phyloP scores from a whole-genome alignment of 2,329 filamentous ascomycete genomes.

The Elsinoe necatrix region DNA sequence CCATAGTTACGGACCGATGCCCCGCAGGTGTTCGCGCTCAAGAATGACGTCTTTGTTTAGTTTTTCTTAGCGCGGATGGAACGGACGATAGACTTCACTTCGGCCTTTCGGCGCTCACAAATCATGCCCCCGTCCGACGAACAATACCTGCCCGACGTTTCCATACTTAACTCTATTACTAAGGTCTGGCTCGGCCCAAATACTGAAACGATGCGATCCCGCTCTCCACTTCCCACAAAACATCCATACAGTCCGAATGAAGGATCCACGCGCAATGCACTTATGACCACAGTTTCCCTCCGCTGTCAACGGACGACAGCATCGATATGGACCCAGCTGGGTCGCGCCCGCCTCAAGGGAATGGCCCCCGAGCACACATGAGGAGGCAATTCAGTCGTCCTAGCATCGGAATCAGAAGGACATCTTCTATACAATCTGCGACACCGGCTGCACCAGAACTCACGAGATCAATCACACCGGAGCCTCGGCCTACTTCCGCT shows the following conservation, averaged over 20 bases:
- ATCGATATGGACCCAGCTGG: not conserved
- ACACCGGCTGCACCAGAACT: not conserved
- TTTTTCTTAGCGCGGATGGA: not conserved
- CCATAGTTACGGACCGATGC: no score
- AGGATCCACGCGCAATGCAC: not conserved
- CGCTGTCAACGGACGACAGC: not conserved
- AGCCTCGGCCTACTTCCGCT: not conserved
- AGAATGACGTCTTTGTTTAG: not conserved
- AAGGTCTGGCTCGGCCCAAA: not conserved
- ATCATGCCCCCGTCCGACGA: not conserved
- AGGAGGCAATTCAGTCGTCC: conserved; percentile 1
- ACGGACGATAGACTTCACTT: not conserved
- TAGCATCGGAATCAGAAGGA: conserved; percentile 9
- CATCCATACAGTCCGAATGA: not conserved
- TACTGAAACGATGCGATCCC: not conserved
- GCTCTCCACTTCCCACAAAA: not conserved
- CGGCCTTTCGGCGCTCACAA: not conserved
- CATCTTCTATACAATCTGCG: conserved; percentile 3
- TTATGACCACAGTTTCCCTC: not conserved
- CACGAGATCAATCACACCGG: not conserved
- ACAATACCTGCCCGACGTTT: not conserved
- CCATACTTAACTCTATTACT: not conserved
- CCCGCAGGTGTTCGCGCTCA: no score
- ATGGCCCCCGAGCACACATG: not conserved
- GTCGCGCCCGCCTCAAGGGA: not conserved